Evolutionary conservation across 768 basidiomycete genomes (phyloP), one percentile per base, ranked within the genome.

Genomic region (Macrolepiota albuminosa): DNA sequence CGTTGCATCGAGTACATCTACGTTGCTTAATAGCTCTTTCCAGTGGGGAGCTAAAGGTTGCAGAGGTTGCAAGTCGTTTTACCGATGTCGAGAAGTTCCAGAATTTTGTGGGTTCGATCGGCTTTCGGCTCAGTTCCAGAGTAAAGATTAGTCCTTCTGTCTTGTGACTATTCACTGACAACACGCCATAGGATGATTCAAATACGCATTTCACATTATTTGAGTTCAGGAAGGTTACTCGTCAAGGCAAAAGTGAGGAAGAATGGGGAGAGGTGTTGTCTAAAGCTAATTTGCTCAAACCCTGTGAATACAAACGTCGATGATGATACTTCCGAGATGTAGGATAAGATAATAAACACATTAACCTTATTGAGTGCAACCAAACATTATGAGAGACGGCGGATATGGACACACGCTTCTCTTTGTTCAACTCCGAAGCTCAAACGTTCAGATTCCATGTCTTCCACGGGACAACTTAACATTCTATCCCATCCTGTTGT

Each of bases 241-340:
- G 80, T 42, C 71, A 72, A 53, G 64, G 69, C 26, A 83, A 79
- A 68, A 74, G 72, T 42, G 78, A 84, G 51, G 77, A 83, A 63
- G 83, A 88, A 60, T 94, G 89, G 87, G 68, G 66, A 11, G 76
- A 75, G 46, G 63, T 93, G 26, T 53, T 83, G 66, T 73, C 76
- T 9, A 81, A 78, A 66, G 82, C 84, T 16, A 68, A 71, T 57
- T 66, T 91, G 40, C 76, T 97, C 59, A 93, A 92, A 71, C 86
- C 95, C 39, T 97, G 94, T 72, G 91, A 96, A 75, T 97, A 97
- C 71, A 97, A 96, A 71, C 81, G 89, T 65, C 80, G 94, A 68
- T 96, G 73, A 48, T 39, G 4, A 16, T 18, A 40, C 37, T 14
- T 45, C 43, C 33, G 45, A 54, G 47, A 54, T 52, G 43, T 37